Percentiles rank a stretch among this genome's conserved stretches.
These are phyloP conservation scores for Crithidia sp. DNA, from an alignment of 208 protist genomes.

Conservation along the genomic window DNA sequence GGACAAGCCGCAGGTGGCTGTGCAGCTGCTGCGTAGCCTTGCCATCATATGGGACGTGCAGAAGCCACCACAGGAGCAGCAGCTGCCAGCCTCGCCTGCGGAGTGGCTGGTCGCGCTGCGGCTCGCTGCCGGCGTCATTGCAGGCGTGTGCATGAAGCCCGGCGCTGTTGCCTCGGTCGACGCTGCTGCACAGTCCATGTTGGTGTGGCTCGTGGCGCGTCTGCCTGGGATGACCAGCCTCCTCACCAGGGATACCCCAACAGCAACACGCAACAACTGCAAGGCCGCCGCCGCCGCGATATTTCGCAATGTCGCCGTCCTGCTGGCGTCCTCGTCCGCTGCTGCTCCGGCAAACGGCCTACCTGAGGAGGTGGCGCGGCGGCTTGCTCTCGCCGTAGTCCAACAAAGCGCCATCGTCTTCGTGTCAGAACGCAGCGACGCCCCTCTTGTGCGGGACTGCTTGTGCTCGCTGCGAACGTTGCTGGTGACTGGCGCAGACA, in stretches of 20 bases:
- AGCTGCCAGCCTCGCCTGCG: conserved; percentile 24
- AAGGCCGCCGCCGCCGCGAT: conserved; percentile 28
- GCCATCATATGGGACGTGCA: conserved; percentile 4
- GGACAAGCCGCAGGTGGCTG: neutral
- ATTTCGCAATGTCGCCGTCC: conserved; percentile 23
- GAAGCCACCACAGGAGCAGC: neutral
- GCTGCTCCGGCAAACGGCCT: neutral
- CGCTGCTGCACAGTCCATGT: neutral
- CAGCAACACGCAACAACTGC: conserved; percentile 11
- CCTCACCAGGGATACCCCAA: conserved; percentile 16
- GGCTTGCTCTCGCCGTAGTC: conserved; percentile 23
- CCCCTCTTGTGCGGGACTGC: conserved; percentile 18
- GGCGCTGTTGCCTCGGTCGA: neutral
- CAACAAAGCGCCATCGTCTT: conserved; percentile 29
- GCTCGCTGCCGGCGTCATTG: conserved; percentile 26
- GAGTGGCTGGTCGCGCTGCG: conserved; percentile 34
- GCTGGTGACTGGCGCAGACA: neutral
- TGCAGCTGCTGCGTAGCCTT: conserved; percentile 4
- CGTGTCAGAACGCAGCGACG: conserved; percentile 23
- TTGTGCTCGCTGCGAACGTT: conserved; percentile 27
- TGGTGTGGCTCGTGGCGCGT: conserved; percentile 19
- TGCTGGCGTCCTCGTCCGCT: conserved; percentile 12
- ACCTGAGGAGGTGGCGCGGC: neutral
- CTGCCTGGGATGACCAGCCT: conserved; percentile 26
- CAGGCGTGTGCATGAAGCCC: conserved; percentile 11